phyloP scores from a whole-genome alignment of 306 rosid species.

The Cucurbita pepo region DNA sequence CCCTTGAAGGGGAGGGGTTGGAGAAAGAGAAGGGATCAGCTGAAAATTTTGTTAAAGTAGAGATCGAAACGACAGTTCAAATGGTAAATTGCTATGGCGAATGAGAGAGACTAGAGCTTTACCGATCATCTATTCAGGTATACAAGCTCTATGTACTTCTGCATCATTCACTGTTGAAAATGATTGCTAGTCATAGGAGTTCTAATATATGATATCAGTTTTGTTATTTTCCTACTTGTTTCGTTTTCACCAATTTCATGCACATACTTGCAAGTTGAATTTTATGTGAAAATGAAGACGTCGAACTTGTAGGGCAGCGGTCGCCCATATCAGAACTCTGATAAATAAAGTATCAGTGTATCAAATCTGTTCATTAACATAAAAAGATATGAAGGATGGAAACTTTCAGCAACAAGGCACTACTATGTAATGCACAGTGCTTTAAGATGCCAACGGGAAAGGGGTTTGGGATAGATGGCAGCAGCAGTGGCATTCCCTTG shows the following conservation, averaged over 20 bases:
- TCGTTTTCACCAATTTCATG: neutral
- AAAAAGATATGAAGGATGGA: neutral
- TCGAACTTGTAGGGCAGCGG: neutral
- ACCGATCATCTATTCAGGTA: too few relatives aligned
- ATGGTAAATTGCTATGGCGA: neutral
- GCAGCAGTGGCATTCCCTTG: neutral
- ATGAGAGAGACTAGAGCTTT: neutral
- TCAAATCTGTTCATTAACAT: neutral
- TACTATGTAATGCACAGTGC: neutral
- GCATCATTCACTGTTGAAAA: neutral
- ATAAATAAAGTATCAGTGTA: neutral
- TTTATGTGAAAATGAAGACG: neutral
- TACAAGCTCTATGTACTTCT: neutral
- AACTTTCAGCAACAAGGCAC: neutral
- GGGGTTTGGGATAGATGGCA: neutral
- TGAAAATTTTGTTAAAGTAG: neutral
- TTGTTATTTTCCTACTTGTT: neutral
- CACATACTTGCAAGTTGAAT: neutral
- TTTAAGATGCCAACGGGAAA: neutral
- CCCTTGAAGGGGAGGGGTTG: neutral
- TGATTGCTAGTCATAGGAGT: neutral
- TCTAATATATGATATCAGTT: neutral
- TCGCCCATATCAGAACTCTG: neutral
- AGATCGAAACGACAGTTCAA: neutral
- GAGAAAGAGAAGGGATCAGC: neutral